Percentiles rank a stretch among this genome's conserved stretches.
Evolutionary conservation across 805 yeast species (phyloP).

Genomic region (Yamadazyma kitorensis): DNA sequence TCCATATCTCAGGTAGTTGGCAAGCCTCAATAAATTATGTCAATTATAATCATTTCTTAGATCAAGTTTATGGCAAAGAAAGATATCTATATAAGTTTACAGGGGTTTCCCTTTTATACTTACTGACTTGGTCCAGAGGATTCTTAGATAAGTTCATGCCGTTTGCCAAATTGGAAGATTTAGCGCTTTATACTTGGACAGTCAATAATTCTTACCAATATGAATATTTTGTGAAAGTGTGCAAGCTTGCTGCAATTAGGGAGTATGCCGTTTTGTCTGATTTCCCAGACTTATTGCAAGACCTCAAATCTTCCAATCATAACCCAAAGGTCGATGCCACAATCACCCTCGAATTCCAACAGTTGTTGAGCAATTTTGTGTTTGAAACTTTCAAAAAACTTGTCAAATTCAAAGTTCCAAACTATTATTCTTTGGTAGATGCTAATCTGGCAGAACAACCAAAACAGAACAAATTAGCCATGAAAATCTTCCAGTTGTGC

Average conservation of each 20-base stretch:
- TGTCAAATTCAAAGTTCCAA: neutral
- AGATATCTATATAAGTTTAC: constrained; percentile 27
- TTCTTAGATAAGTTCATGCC: constrained; percentile 38
- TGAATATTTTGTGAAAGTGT: constrained; percentile 28
- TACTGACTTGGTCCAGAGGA: constrained; percentile 35
- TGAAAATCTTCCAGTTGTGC: constrained; percentile 1
- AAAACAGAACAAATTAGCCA: neutral
- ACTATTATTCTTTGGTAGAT: constrained; percentile 2
- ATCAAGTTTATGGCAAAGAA: constrained; percentile 17
- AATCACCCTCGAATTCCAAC: constrained; percentile 4
- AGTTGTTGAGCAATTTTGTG: neutral
- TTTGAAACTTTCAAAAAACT: neutral
- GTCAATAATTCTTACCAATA: constrained; percentile 34
- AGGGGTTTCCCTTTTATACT: constrained; percentile 36
- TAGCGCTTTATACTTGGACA: constrained; percentile 40
- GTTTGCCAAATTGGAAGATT: constrained; percentile 25
- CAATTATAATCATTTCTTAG: constrained; percentile 35
- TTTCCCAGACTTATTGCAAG: constrained; percentile 28
- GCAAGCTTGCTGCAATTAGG: constrained; percentile 19
- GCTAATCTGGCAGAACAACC: neutral
- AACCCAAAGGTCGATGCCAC: neutral
- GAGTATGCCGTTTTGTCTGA: constrained; percentile 40
- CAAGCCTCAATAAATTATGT: constrained; percentile 29
- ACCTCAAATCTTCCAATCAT: constrained; percentile 1
- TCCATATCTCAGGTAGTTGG: constrained; percentile 37